phyloP scores from a whole-genome alignment of 768 basidiomycete species.

The Solioccasus polychromus region DNA sequence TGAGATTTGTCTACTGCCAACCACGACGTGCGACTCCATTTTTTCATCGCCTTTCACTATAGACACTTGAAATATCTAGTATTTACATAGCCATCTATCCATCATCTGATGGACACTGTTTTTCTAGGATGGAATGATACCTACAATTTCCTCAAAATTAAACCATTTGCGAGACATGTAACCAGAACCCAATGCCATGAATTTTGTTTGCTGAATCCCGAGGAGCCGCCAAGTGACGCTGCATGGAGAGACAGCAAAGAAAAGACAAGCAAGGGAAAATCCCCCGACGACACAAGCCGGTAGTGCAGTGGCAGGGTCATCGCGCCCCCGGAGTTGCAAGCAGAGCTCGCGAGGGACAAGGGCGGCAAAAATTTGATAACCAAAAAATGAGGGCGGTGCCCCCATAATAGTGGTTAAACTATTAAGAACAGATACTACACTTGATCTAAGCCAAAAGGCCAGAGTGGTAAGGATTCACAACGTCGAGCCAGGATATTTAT shows the following conservation, averaged over 20 bases:
- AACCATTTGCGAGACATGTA: no score
- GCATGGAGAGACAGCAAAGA: not conserved
- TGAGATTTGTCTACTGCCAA: no score
- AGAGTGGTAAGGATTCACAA: conserved; percentile 15
- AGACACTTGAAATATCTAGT: no score
- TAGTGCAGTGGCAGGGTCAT: conserved; percentile 11
- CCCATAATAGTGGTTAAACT: conserved; percentile 58
- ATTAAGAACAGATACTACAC: conserved; percentile 75
- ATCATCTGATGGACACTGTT: no score
- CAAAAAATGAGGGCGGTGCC: conserved; percentile 51
- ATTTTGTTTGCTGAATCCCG: not conserved
- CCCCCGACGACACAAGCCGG: conserved; percentile 8
- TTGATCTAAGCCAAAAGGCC: conserved; percentile 76
- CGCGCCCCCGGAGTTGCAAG: conserved; percentile 9
- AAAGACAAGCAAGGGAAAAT: not conserved
- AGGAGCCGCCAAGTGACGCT: not conserved
- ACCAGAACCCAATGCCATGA: no score
- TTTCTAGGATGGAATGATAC: no score
- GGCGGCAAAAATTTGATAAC: conserved; percentile 46
- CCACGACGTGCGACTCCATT: no score
- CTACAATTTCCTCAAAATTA: no score
- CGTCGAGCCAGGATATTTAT: not conserved
- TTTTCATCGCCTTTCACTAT: no score
- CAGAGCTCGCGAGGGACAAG: conserved; percentile 17
- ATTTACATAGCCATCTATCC: no score